Conservation (phyloP, 306 rosid species). For the Trifolium pratense region DNA sequence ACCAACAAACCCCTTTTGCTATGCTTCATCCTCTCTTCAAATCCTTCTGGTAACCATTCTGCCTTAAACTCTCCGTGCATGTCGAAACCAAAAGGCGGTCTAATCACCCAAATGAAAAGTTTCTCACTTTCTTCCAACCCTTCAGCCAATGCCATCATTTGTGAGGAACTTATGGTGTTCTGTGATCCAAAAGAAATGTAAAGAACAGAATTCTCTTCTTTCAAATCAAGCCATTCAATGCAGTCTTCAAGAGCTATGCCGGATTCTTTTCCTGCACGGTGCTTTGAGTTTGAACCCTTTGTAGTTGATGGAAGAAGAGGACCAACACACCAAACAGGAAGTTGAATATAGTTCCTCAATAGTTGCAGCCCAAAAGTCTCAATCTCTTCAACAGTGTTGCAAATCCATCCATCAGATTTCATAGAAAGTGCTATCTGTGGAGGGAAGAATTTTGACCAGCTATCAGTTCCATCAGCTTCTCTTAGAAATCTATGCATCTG, state of each 20-base stretch:
- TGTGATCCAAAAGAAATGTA: slow-evolving; percentile 89
- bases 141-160: slow-evolving; percentile 72
- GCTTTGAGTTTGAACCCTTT: slow-evolving; percentile 40
- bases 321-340: slow-evolving; percentile 60
- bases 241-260: slow-evolving; percentile 58
- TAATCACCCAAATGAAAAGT: slow-evolving; percentile 70
- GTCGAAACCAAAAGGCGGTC: slow-evolving; percentile 76
- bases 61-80: slow-evolving; percentile 50
- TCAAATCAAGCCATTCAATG: slow-evolving; percentile 59
- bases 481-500: slow-evolving; percentile 54
- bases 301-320: slow-evolving; percentile 52
- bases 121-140: slow-evolving; percentile 68
- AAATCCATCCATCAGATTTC: slow-evolving; percentile 68
- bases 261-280: slow-evolving; percentile 52
- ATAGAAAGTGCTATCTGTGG: slow-evolving; percentile 40
- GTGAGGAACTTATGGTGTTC: slow-evolving; percentile 61
- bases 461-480: slow-evolving; percentile 63
- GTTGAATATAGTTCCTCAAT: slow-evolving; percentile 50
- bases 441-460: slow-evolving; percentile 60
- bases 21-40: slow-evolving; percentile 59
- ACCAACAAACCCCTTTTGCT: slow-evolving; percentile 56
- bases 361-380: slow-evolving; percentile 64
- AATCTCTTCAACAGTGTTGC: slow-evolving; percentile 66
- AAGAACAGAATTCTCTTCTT: slow-evolving; percentile 54
- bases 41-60: slow-evolving; percentile 73